A percentile compares a stretch with the other conserved stretches of the same genome.
Evolutionary conservation across 2,329 filamentous ascomycete species (phyloP).

Genomic region (Arthrinium phaeospermum): DNA sequence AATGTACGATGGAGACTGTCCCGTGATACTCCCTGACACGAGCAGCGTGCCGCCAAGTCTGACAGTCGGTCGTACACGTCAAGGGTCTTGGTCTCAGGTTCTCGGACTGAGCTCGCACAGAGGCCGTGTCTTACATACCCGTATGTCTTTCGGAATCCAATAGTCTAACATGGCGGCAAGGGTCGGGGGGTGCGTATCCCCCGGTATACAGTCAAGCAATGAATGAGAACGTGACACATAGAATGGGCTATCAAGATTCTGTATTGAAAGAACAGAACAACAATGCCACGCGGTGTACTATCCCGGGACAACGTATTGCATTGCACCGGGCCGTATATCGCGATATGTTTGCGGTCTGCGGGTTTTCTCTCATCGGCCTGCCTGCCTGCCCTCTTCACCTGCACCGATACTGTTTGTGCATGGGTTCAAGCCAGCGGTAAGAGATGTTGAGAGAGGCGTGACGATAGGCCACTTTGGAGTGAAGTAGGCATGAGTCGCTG

Average conservation of each 20-base stretch:
- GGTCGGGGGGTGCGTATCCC: background rate
- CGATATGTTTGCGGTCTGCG: background rate
- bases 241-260: background rate
- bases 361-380: background rate
- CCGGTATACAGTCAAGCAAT: background rate
- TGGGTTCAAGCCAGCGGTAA: background rate
- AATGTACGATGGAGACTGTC: background rate
- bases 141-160: background rate
- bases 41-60: background rate
- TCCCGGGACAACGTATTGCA: background rate
- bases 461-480: background rate
- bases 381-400: background rate
- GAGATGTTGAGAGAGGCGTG: background rate
- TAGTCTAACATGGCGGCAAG: slow-evolving; percentile 2
- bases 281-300: background rate
- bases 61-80: background rate
- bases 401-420: background rate
- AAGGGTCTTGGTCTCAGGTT: background rate
- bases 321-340: background rate
- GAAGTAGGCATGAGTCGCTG: background rate
- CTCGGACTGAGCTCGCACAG: background rate
- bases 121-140: background rate
- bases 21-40: background rate
- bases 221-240: background rate
- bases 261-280: background rate